Evolutionary conservation across 2,329 filamentous ascomycete species (phyloP), one percentile per base, ranked within the genome.

Genomic region (Neurospora sp.): DNA sequence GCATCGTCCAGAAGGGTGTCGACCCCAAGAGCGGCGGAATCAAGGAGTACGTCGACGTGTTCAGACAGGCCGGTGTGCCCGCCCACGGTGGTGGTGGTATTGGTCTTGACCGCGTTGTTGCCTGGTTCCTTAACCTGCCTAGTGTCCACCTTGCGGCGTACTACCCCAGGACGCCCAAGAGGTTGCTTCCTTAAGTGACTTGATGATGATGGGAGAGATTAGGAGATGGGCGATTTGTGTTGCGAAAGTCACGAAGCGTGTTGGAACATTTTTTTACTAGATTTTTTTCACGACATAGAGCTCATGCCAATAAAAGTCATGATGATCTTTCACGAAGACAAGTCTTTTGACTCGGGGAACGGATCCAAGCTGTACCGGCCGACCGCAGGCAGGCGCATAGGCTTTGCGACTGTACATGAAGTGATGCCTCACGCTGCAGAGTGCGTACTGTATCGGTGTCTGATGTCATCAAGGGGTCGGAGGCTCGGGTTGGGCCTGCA

Each of bases 31-130:
- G 85, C 73, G 78, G 82, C 1, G 88, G 91, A n/a, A 92, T 97
- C 84, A 93, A 95, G 78, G 93, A 97, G 75, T 97, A 97, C 78
- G 88, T 97, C 72, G 89, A 92, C 76, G 91, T 91, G 42, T 97
- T 97, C 83, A 80, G 80, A 70, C 89, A 90, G 76, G 95, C 90
- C 78, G 93, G 93, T 74, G 91, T 93, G 28, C 93, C 94, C n/a
- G 92, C 93, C 0, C 94, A 97, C 77, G 93, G 92, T 46, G 93
- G 93, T 73, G 93, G 93, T 76, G 93, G 93, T 79, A 94, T 97
- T 75, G 93, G 94, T 67, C 84, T 97, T 68, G 93, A 97, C 82
- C 90, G 94, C 77, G 91, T 97, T 68, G 90, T 97, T 68, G 86
- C 87, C 6, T 89, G 85, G 84, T 89, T 85, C 76, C 78, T 89